Base-by-base conservation (phyloP, 169 alveolate genomes). In the Theileria parva region DNA sequence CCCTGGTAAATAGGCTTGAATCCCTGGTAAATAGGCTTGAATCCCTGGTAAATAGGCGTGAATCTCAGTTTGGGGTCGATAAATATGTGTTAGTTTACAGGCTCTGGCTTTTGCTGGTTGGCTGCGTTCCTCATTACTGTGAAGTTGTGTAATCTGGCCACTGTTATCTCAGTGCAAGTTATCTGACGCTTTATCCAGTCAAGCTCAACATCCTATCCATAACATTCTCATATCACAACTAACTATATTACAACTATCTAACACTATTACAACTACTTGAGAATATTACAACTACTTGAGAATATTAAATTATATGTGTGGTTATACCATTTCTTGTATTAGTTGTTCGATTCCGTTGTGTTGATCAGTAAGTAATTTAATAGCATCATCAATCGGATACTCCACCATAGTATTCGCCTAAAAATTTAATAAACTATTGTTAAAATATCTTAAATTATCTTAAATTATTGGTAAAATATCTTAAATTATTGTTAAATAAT, bases 381-480 rank as follows among this genome's bases (percentile, higher is more conserved):
- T 78, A 44, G 97, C 97, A 60, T 94, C 97, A 32, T 92, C 92
- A 59, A 94, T 70, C 19, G 96, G 86, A 72, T 93, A 94, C 79
- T 94, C 97, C 50, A 94, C 94, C 91, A 94, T 73, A 9, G 95
- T 92, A 72, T 93, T 94, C 44, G 97, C 96, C 97, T 94, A 70
- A 28, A 59, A 69, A 30, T 39, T 34, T n/a, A n/a, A n/a, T n/a
- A n/a, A n/a, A n/a, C n/a, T n/a, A n/a, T n/a, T n/a, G n/a, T n/a
- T n/a, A n/a, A n/a, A n/a, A n/a, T n/a, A n/a, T n/a, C n/a, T n/a
- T n/a, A n/a, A n/a, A n/a, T n/a, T n/a, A n/a, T n/a, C n/a, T n/a
- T n/a, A n/a, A n/a, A n/a, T n/a, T n/a, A n/a, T n/a, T n/a, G n/a
- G n/a, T n/a, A n/a, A n/a, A n/a, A n/a, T n/a, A n/a, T n/a, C n/a